These are phyloP conservation scores for Sporothrix pallida DNA, from an alignment of 2,329 filamentous ascomycete species.

Conservation along the genomic window DNA sequence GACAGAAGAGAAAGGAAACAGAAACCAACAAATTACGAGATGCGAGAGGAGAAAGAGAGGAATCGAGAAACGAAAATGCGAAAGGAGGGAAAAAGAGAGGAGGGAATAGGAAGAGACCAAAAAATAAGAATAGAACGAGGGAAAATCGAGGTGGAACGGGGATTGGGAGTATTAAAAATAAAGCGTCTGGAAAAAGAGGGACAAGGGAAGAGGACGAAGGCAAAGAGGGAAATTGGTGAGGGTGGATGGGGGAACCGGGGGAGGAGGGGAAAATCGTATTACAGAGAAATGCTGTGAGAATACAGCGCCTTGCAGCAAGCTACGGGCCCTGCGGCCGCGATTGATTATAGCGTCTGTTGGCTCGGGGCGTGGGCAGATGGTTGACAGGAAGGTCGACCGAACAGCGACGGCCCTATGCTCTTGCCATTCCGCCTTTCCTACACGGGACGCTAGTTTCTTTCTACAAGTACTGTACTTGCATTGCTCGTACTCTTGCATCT, in stretches of 20 bases:
- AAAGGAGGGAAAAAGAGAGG: slow-evolving; percentile 11
- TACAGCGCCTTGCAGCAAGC: not conserved
- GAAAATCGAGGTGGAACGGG: slow-evolving; percentile 30
- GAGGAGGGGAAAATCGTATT: not conserved
- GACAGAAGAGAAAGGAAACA: slow-evolving; percentile 18
- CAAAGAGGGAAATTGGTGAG: not conserved
- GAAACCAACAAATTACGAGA: not conserved
- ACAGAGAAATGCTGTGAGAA: not conserved
- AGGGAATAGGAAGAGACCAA: slow-evolving; percentile 2
- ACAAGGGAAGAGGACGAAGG: slow-evolving; percentile 4
- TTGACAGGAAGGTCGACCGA: not conserved
- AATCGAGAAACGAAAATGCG: slow-evolving; percentile 6
- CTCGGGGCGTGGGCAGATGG: not conserved
- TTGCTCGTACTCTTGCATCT: slow-evolving; percentile 3
- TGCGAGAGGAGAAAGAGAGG: not conserved
- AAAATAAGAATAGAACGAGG: slow-evolving; percentile 26
- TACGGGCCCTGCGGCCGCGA: not conserved
- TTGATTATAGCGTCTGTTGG: not conserved
- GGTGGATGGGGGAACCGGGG: slow-evolving; percentile 1
- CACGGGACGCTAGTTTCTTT: not conserved
- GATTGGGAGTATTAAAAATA: slow-evolving; percentile 29
- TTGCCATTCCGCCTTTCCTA: slow-evolving; percentile 1
- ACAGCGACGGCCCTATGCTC: not conserved
- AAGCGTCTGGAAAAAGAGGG: slow-evolving; percentile 14
- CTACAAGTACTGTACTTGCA: not conserved